Evolutionary conservation across 208 protist species (phyloP).

Genomic region (Acanthamoeba castellanii): DNA sequence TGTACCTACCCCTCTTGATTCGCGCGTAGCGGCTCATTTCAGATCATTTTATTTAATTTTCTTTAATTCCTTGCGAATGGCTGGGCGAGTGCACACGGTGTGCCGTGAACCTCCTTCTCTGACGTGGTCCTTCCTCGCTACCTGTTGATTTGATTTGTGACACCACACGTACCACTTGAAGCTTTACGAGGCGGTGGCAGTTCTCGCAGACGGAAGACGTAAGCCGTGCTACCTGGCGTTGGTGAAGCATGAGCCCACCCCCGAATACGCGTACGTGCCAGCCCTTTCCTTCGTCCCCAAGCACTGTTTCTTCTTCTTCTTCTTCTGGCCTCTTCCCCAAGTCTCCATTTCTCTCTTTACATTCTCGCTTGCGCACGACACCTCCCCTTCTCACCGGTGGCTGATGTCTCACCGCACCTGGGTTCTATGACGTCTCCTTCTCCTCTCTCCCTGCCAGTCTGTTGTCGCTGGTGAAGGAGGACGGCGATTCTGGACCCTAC

Average conservation of each 20-base stretch:
- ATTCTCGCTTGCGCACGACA: not conserved
- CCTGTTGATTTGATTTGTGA: not conserved
- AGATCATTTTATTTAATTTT: not conserved
- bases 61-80: not conserved
- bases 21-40: not conserved
- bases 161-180: not conserved
- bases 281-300: not conserved
- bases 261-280: slow-evolving; percentile 53
- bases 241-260: slow-evolving; percentile 39
- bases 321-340: too few species aligned
- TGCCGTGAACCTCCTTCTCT: not conserved
- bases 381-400: not conserved
- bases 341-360: not conserved
- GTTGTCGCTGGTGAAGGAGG: slow-evolving; percentile 25
- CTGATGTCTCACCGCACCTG: not conserved
- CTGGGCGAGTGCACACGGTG: not conserved
- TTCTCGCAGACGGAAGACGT: slow-evolving; percentile 9
- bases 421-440: not conserved
- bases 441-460: not conserved
- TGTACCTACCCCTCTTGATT: not conserved
- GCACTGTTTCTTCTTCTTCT: not conserved
- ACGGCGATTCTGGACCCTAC: not conserved
- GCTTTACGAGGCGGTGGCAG: slow-evolving; percentile 50
- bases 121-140: not conserved
- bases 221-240: slow-evolving; percentile 21